Base-by-base conservation (phyloP, 2,329 filamentous ascomycete genomes). In the Penicillium sp. region DNA sequence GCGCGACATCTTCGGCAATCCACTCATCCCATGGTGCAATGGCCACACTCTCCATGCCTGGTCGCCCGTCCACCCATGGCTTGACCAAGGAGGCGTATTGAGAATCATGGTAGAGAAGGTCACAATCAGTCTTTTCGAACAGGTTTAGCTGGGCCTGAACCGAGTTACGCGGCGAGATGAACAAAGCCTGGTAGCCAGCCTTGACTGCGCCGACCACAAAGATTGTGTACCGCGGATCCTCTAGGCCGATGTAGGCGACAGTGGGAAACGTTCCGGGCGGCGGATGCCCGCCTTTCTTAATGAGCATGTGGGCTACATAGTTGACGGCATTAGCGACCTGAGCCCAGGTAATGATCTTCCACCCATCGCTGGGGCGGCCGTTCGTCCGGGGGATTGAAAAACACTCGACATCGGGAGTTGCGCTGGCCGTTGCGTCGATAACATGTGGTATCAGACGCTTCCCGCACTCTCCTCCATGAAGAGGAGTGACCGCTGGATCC, bases 261-360 rank as follows among this genome's bases (percentile, higher is more conserved):
- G 55, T 58, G 21, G 45, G 46, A 19, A 58, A 58, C n/a, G 50
- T 37, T 4, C 55, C 50, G 19, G 50, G 50, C 7, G 3, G 26
- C 16, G 46, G 50, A 2, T 25, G 19, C 6, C 51, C 55, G 16
- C 14, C 50, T 31, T 54, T 42, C 29, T 45, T 31, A 21, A 53
- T 46, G 19, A 57, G 25, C 45, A 54, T 35, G 9, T 46, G 50
- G 19, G 55, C 55, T 13, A 46, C 42, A 23, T 35, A 50, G 27
- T 58, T 58, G 46, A 58, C 55, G 10, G 55, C 55, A 27, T 51
- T 58, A 1, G 55, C 46, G n/a, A 58, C 42, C 39, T 58, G 39
- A 2, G 50, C 42, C 45, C 50, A 57, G 55, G 37, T 57, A 4
- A 57, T 35, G 19, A 49, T 21, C 39, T 54, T 50, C 50, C 50